phyloP scores from a whole-genome alignment of 441 rosid species.

The Aquilaria agallochum region DNA sequence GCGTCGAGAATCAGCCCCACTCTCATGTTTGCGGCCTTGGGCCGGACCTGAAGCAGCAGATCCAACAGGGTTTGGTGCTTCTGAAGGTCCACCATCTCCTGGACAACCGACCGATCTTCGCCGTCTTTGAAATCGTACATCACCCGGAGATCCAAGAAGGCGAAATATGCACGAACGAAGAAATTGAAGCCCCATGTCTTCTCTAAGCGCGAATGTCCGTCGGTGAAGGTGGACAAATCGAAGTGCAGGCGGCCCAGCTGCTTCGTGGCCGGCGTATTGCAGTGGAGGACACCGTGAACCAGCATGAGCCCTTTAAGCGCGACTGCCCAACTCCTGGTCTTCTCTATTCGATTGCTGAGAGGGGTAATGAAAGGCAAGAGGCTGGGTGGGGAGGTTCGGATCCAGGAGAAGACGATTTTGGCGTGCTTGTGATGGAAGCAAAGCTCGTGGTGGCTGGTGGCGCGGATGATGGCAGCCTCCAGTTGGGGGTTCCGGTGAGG shows the following conservation, averaged over 20 bases:
- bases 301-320: constrained; percentile 72
- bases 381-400: constrained; percentile 55
- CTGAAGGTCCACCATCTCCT: constrained; percentile 4
- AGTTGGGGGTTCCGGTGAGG: constrained; percentile 41
- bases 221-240: constrained; percentile 58
- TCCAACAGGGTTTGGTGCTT: constrained; percentile 11
- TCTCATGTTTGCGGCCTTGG: constrained; percentile 11
- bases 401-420: constrained; percentile 57
- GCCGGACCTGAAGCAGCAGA: constrained; percentile 8
- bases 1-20: constrained; percentile 9
- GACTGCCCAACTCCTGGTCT: constrained; percentile 66
- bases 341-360: constrained; percentile 44
- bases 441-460: constrained; percentile 72
- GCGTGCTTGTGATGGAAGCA: constrained; percentile 54
- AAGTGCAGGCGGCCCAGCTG: constrained; percentile 59
- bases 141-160: constrained; percentile 35
- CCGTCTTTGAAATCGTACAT: no score
- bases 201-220: constrained; percentile 31
- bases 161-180: constrained; percentile 52
- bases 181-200: constrained; percentile 52
- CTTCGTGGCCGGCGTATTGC: constrained; percentile 38
- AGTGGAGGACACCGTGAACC: constrained; percentile 66
- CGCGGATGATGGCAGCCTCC: constrained; percentile 63
- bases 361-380: constrained; percentile 42
- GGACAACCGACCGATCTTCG: not conserved